Conservation (phyloP, 148 eudicot species). For the Camellia sinensis region DNA sequence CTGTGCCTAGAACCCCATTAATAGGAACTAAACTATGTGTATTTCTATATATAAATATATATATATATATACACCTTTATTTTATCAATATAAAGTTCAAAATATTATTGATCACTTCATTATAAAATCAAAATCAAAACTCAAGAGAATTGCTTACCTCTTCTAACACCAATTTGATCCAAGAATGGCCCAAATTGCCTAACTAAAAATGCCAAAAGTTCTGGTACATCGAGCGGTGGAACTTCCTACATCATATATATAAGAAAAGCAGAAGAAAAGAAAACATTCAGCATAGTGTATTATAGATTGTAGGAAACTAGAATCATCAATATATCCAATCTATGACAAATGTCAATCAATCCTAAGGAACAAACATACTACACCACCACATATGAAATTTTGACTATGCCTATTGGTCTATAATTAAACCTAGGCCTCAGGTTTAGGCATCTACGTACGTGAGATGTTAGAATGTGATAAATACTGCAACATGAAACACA, state of each 20-base stretch:
- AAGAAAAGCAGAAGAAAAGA: background rate
- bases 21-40: too few species aligned
- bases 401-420: background rate
- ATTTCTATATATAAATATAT: too few species aligned
- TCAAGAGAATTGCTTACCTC: constrained; percentile 40
- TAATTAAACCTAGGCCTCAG: background rate
- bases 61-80: background rate
- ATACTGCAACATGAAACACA: too few species aligned
- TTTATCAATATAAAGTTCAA: background rate
- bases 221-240: constrained; percentile 86
- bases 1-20: too few species aligned
- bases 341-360: too few species aligned
- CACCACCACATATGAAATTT: too few species aligned
- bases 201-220: constrained; percentile 77
- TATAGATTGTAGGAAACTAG: too few species aligned
- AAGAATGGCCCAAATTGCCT: constrained; percentile 89
- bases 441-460: background rate
- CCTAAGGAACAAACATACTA: too few species aligned
- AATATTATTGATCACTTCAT: background rate
- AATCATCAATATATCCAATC: too few species aligned
- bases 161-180: constrained; percentile 90
- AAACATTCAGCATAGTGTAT: background rate
- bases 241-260: constrained; percentile 54
- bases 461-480: background rate
- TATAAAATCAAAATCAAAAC: background rate